Evolutionary conservation across 179 eudicot genomes (phyloP).

Genomic region (Beta lomatogona): DNA sequence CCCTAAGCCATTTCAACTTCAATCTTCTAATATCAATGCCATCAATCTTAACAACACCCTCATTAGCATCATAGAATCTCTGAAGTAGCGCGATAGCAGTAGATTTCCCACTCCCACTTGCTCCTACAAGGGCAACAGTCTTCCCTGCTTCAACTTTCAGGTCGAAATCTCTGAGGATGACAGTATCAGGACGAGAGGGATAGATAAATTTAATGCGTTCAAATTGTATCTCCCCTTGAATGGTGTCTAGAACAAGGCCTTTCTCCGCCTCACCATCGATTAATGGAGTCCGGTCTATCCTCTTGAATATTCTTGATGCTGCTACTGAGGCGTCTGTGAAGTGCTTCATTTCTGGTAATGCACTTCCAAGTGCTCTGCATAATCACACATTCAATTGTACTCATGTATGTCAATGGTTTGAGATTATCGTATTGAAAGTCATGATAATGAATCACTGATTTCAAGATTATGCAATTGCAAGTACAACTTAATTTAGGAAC

Average conservation of each 20-base stretch:
- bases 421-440: not conserved
- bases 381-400: not conserved
- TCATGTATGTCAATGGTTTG: not conserved
- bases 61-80: constrained; percentile 44
- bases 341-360: constrained; percentile 46
- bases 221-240: constrained; percentile 40
- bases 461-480: not conserved
- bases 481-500: too few species aligned
- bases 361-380: constrained; percentile 77
- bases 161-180: constrained; percentile 39
- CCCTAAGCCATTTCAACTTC: constrained; percentile 48
- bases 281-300: constrained; percentile 39
- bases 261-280: constrained; percentile 28
- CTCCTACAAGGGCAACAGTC: constrained; percentile 47
- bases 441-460: not conserved
- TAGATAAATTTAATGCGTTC: constrained; percentile 39
- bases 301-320: constrained; percentile 39
- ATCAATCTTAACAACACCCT: constrained; percentile 43
- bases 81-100: constrained; percentile 47
- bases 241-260: constrained; percentile 29
- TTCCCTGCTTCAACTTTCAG: constrained; percentile 43
- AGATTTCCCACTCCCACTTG: constrained; percentile 54
- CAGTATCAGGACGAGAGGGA: constrained; percentile 46
- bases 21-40: constrained; percentile 40
- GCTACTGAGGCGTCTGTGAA: constrained; percentile 54